Evolutionary conservation across 305 asterid species (phyloP), one percentile per base, ranked within the genome.

Genomic region (Fraxinus nigra): DNA sequence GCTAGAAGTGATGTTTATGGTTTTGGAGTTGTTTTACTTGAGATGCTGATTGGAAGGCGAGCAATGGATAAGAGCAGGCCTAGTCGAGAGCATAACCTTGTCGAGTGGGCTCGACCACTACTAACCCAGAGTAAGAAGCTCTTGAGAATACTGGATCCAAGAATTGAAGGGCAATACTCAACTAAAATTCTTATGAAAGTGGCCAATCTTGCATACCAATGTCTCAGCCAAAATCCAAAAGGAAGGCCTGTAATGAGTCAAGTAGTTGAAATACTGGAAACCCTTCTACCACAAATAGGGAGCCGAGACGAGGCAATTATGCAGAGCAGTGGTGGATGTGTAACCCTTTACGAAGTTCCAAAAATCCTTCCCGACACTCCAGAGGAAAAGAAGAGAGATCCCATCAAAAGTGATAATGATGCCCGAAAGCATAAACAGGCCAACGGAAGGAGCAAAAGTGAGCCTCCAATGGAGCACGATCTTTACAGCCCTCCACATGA

Each of bases 41-140:
- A 95, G 86, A 92, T 94, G 97, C 92, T 94, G 4, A 87, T 90
- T 16, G 98, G 99, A 14, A 86, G 97, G 76, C 89, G 91, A 80
- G 98, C 97, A 4, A 87, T 93, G 96, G 99, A 95, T 72, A 92
- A 91, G 81, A 92, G 93, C 87, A 77, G 95, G 90, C 99, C 98
- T 65, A 91, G 96, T 89, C 84, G 94, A 61, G 98, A 94, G 88
- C 97, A 92, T 82, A 95, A 92, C 82, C 97, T 95, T 5, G 98
- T 95, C 3, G 97, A 94, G 89, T 95, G 95, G 94, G 97, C 95
- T 11, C 96, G 97, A 4, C 98, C 99, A 5, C 85, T 90, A 54
- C 90, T 95, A 63, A 92, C 88, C 84, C 93, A 91, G 82, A 87
- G 84, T 87, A 92, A 87, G 86, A 95, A 93, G 90, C 93, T 92